These are phyloP conservation scores for Gaertneriomyces sp. DNA, from an alignment of 192 early-diverging fungal species.

Conservation along the genomic window DNA sequence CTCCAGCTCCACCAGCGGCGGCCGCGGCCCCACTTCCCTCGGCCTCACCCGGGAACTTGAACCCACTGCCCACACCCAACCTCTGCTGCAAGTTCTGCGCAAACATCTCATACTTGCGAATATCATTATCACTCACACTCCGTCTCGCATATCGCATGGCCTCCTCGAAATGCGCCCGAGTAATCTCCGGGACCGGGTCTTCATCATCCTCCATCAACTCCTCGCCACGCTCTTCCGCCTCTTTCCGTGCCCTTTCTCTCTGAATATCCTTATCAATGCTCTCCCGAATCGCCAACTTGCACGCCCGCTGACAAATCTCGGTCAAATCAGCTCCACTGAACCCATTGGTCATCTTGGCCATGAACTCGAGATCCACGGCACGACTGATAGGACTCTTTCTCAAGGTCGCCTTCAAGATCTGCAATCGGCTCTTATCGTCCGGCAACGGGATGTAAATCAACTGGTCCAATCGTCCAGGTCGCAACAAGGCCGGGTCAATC, in stretches of 20 bases:
- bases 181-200: constrained; percentile 89
- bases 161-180: constrained; percentile 95
- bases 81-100: constrained; percentile 95
- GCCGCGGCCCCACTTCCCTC: constrained; percentile 25
- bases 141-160: constrained; percentile 97
- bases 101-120: constrained; percentile 99
- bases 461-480: constrained; percentile 98
- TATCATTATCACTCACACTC: constrained; percentile 92
- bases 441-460: constrained; percentile 96
- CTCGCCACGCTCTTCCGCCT: constrained; percentile 62
- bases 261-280: constrained; percentile 85
- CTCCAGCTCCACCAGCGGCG: constrained; percentile 16
- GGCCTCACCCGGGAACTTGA: constrained; percentile 81
- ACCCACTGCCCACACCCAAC: constrained; percentile 82
- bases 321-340: constrained; percentile 98
- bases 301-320: constrained; percentile 97
- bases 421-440: constrained; percentile 80
- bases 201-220: constrained; percentile 78
- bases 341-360: constrained; percentile 87
- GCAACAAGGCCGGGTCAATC: constrained; percentile 93
- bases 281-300: constrained; percentile 95
- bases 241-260: constrained; percentile 69
- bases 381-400: constrained; percentile 88
- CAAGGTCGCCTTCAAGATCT: constrained; percentile 80
- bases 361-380: constrained; percentile 74